Evolutionary conservation across 2,329 filamentous ascomycete genomes (phyloP).

Genomic region (Aspergillus luchuensis): DNA sequence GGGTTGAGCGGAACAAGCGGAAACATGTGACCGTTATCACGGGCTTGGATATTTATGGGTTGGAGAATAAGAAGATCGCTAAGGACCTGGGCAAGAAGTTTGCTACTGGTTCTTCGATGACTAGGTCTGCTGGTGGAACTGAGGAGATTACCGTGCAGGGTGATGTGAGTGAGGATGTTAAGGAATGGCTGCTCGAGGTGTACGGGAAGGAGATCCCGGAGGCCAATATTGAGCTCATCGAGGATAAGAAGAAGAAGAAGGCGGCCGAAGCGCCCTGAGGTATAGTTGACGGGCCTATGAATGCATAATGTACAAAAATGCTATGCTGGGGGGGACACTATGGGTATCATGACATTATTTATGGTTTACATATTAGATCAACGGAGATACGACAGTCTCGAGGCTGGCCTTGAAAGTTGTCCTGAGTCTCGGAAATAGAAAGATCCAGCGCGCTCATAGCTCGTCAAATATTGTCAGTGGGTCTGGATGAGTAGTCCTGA

Average conservation of each 20-base stretch:
- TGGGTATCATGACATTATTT: slow-evolving; percentile 31
- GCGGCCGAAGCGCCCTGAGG: slow-evolving; percentile 11
- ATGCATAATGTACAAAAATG: slow-evolving; percentile 7
- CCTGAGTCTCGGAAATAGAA: not conserved
- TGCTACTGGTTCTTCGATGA: slow-evolving; percentile 89
- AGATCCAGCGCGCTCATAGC: slow-evolving; percentile 23
- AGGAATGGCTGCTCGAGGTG: slow-evolving; percentile 85
- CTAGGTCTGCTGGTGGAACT: slow-evolving; percentile 78
- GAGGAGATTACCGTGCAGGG: slow-evolving; percentile 99
- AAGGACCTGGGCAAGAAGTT: slow-evolving; percentile 99
- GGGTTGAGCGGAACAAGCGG: slow-evolving; percentile 96
- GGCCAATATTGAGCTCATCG: slow-evolving; percentile 91
- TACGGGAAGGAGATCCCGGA: slow-evolving; percentile 83
- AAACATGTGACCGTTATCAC: slow-evolving; percentile 94
- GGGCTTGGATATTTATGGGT: slow-evolving; percentile 83
- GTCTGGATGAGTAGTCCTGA: slow-evolving; percentile 23
- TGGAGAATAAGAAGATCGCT: slow-evolving; percentile 92
- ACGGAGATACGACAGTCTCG: slow-evolving; percentile 16
- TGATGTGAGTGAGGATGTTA: slow-evolving; percentile 91
- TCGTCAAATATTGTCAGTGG: slow-evolving; percentile 34
- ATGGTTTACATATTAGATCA: slow-evolving; percentile 22
- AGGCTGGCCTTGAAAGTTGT: slow-evolving; percentile 11
- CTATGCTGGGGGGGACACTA: slow-evolving; percentile 1
- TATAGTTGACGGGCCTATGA: not conserved
- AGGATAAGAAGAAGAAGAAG: slow-evolving; percentile 93